Percentiles rank a stretch among this genome's conserved stretches.
These are phyloP conservation scores for Dillenia suffruticosa DNA, from an alignment of 164 flowering plant species.

Conservation along the genomic window DNA sequence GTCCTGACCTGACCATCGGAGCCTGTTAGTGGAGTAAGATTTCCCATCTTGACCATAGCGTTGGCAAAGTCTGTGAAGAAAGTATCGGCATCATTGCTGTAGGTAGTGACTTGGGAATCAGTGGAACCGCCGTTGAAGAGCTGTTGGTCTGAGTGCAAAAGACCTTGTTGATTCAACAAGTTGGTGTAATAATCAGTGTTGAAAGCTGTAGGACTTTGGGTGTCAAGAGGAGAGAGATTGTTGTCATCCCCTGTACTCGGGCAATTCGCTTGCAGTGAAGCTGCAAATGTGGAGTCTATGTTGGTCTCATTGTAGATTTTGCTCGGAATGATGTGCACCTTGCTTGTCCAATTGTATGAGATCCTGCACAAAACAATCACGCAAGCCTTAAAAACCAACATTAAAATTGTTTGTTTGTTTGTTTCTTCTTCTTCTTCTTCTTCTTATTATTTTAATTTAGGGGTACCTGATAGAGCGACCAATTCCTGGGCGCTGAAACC, in stretches of 20 bases:
- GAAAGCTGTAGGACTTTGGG: conserved; percentile 14
- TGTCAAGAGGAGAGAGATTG: conserved; percentile 15
- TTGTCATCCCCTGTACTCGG: conserved; percentile 18
- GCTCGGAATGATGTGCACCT: conserved; percentile 4
- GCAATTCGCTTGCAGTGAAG: background rate
- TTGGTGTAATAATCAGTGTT: conserved; percentile 15
- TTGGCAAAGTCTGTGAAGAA: conserved; percentile 14
- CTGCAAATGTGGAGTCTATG: conserved; percentile 13
- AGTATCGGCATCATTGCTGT: conserved; percentile 8
- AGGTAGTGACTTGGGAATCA: conserved; percentile 12
- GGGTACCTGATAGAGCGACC: conserved; percentile 29
- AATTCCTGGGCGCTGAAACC: conserved; percentile 17
- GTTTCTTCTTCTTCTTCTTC: no score
- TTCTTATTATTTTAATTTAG: no score
- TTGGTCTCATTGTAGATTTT: conserved; percentile 13
- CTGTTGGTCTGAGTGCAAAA: conserved; percentile 21
- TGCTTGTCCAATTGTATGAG: conserved; percentile 15
- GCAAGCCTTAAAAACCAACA: no score
- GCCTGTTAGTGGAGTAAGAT: conserved; percentile 20
- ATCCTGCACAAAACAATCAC: no score
- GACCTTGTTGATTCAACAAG: conserved; percentile 9
- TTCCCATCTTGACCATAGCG: conserved; percentile 23
- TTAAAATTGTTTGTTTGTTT: no score
- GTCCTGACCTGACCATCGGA: conserved; percentile 17
- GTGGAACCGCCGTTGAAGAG: conserved; percentile 17